Conservation (phyloP, 805 yeast genomes). For the Suhomyces emberorum region DNA sequence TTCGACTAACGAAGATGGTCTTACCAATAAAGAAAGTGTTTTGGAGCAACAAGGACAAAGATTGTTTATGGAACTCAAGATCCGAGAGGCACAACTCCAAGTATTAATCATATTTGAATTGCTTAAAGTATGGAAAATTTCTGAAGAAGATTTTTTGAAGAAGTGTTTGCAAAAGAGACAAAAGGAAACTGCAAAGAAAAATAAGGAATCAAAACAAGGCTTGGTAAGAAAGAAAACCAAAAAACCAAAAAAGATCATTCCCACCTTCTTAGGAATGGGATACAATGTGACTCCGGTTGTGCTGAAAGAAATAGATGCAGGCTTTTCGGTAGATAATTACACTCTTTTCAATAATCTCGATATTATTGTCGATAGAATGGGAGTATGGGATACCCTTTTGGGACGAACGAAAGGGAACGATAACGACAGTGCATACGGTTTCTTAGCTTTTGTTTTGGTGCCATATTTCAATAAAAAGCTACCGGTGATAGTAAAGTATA, state of each 20-base stretch:
- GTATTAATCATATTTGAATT: slow-evolving; percentile 47
- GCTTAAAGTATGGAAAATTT: slow-evolving; percentile 30
- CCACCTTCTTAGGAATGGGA: slow-evolving; percentile 44
- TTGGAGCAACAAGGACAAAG: slow-evolving; percentile 20
- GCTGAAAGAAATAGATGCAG: slow-evolving; percentile 3
- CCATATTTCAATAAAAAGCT: slow-evolving; percentile 51
- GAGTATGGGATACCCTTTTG: slow-evolving; percentile 50
- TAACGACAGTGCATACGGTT: slow-evolving; percentile 44
- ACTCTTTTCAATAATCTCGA: slow-evolving; percentile 30
- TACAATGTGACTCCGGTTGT: slow-evolving; percentile 10
- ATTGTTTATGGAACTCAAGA: slow-evolving; percentile 41
- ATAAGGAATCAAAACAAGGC: slow-evolving; percentile 17
- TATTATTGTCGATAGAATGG: slow-evolving; percentile 49
- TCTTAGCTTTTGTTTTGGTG: slow-evolving; percentile 48
- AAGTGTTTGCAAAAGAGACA: slow-evolving; percentile 23
- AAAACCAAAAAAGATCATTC: slow-evolving; percentile 28
- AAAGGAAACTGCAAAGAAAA: slow-evolving; percentile 21
- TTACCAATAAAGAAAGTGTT: slow-evolving; percentile 3
- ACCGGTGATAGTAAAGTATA: slow-evolving; percentile 45
- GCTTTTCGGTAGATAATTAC: slow-evolving; percentile 7
- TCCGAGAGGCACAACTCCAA: slow-evolving; percentile 57
- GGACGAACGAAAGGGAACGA: slow-evolving; percentile 25
- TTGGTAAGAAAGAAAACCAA: slow-evolving; percentile 17
- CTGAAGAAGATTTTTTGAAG: slow-evolving; percentile 33
- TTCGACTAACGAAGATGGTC: not conserved